Evolutionary conservation across 495 filamentous ascomycete species (phyloP), one percentile per base, ranked within the genome.

Genomic region (Bacidia rubella): DNA sequence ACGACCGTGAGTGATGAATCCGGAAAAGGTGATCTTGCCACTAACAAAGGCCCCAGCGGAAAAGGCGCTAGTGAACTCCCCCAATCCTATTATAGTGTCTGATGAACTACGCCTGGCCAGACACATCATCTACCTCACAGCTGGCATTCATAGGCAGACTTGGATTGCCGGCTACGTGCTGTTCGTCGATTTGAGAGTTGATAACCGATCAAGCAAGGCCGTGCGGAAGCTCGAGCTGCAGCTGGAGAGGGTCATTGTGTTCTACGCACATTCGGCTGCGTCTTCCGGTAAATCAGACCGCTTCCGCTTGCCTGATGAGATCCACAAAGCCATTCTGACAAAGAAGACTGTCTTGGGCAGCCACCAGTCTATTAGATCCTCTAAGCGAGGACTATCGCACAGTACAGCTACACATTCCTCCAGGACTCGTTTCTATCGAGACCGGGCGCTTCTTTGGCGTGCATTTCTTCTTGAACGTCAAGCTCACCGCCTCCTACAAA

Each of bases 151-250:
- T 61, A 65, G 76, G 3, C 77, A 77, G 43, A 75, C 76, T 35
- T 76, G 74, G 77, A 72, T 79, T 52, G 75, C 72, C 24, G 75
- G 76, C 32, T 75, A 76, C 21, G 70, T 59, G 35, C 66, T 79
- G 22, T 78, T 76, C 51, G 69, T 74, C 12, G 75, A 78, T 48
- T 69, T 77, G 22, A 72, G 72, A 44, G 65, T 78, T 29, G 62
- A 64, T 23, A 78, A 78, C 47, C 66, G 66, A 47, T 73, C 68
- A 50, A 65, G 60, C 24, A 74, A 71, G 54, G 62, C 57, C 9
- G 62, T 77, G 41, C 72, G 66, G 53, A 71, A 59, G 42, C 63
- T 80, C 24, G 70, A 76, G 45, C 58, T 80, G 35, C 70, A 71
- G 51, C 63, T 62, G 15, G 60, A 61, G 53, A 58, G 57, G 32